Evolutionary conservation across 208 protist genomes (phyloP).

Genomic region (Wallacemonas sp.): DNA sequence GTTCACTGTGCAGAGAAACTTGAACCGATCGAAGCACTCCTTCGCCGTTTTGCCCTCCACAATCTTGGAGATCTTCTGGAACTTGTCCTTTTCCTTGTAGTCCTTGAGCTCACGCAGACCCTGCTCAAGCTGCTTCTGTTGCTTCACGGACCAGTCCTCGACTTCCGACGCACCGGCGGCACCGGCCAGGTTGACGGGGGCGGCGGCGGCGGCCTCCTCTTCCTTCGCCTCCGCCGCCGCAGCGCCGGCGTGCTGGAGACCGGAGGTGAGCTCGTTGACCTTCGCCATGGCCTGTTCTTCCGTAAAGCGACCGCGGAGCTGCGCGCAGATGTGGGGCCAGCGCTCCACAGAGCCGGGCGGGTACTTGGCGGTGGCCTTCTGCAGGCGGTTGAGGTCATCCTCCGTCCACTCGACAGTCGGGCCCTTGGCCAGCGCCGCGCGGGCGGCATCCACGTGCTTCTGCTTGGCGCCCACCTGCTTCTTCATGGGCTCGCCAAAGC

Average conservation of each 20-base stretch:
- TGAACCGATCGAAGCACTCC: conserved; percentile 96
- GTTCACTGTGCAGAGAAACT: conserved; percentile 94
- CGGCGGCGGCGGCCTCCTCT: conserved; percentile 5
- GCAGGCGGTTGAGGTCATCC: conserved; percentile 91
- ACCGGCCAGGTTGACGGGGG: conserved; percentile 4
- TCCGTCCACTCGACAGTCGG: conserved; percentile 78
- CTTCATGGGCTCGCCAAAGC: conserved; percentile 88
- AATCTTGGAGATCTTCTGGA: conserved; percentile 93
- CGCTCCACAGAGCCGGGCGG: conserved; percentile 91
- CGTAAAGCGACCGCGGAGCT: conserved; percentile 77
- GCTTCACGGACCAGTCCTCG: conserved; percentile 91
- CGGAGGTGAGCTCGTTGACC: conserved; percentile 82
- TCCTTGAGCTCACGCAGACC: conserved; percentile 92
- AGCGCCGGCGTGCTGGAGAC: conserved; percentile 42
- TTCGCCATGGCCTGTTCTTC: conserved; percentile 93
- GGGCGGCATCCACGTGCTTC: conserved; percentile 12
- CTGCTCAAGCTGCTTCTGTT: conserved; percentile 96
- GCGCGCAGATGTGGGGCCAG: conserved; percentile 89
- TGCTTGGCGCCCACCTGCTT: conserved; percentile 32
- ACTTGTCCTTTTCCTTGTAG: conserved; percentile 95
- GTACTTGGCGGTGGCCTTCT: conserved; percentile 94
- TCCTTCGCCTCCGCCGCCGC: conserved; percentile 15
- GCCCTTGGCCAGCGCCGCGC: conserved; percentile 17
- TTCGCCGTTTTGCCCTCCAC: conserved; percentile 95
- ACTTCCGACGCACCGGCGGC: conserved; percentile 30